phyloP scores from a whole-genome alignment of 176 grass and related monocot genomes.

The Bromus sterilis region DNA sequence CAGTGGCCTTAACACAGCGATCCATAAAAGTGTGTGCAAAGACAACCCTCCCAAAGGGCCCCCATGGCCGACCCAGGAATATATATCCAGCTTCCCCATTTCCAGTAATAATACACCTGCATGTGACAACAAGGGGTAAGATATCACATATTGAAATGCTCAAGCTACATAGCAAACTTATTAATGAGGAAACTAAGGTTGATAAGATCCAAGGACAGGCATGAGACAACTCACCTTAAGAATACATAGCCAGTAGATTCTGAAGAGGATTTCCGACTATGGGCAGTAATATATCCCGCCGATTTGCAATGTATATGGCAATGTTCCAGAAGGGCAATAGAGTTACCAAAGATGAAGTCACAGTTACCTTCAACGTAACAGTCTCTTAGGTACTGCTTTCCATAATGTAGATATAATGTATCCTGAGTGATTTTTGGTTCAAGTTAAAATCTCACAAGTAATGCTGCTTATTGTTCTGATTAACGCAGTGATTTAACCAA shows the following conservation, averaged over 20 bases:
- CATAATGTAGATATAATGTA: conserved; percentile 90
- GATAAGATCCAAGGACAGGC: background rate
- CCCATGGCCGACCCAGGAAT: conserved; percentile 94
- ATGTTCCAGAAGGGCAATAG: conserved; percentile 84
- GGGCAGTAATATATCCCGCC: conserved; percentile 83
- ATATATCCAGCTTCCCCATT: conserved; percentile 67
- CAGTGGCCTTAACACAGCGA: conserved; percentile 60
- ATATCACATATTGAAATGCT: background rate
- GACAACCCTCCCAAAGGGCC: conserved; percentile 91
- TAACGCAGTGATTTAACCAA: background rate
- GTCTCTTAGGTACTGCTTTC: conserved; percentile 91
- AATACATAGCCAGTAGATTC: conserved; percentile 95
- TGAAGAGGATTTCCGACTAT: conserved; percentile 90
- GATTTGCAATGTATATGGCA: conserved; percentile 97
- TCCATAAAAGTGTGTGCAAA: conserved; percentile 97
- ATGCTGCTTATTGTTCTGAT: background rate
- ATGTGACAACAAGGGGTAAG: background rate
- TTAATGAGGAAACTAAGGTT: background rate
- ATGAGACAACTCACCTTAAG: conserved; percentile 46
- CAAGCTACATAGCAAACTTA: conserved; percentile 3
- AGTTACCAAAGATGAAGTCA: conserved; percentile 97
- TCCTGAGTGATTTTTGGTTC: conserved; percentile 41
- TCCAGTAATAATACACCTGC: conserved; percentile 89
- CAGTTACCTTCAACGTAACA: conserved; percentile 96
- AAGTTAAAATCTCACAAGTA: conserved; percentile 11